These are phyloP conservation scores for Hydnum rufescens DNA, from an alignment of 768 basidiomycete genomes.

Conservation along the genomic window DNA sequence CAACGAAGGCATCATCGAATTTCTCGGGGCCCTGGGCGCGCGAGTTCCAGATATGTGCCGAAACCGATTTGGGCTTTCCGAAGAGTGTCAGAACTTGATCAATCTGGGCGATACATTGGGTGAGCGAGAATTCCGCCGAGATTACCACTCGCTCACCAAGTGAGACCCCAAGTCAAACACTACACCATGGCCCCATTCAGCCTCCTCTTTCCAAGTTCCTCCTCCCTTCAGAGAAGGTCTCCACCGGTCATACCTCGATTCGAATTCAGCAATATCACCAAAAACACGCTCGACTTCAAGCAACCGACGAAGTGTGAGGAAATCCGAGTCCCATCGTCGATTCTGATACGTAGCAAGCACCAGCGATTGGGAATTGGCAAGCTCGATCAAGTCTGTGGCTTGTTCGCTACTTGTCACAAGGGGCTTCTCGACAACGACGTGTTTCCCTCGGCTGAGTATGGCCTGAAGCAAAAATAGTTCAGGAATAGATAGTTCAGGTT, in stretches of 20 bases:
- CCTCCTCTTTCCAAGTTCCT: conserved; percentile 20
- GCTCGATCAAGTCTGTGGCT: conserved; percentile 13
- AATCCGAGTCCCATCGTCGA: conserved; percentile 15
- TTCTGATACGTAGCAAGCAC: conserved; percentile 10
- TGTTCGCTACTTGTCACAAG: conserved; percentile 13
- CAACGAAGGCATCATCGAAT: conserved; percentile 17
- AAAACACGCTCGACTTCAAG: conserved; percentile 10
- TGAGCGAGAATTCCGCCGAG: background rate
- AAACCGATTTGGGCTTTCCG: conserved; percentile 18
- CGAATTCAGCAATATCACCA: conserved; percentile 13
- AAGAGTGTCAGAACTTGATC: conserved; percentile 23
- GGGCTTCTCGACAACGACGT: conserved; percentile 18
- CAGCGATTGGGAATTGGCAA: conserved; percentile 12
- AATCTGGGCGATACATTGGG: conserved; percentile 10
- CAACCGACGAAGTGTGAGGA: conserved; percentile 16
- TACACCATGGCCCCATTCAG: conserved; percentile 18
- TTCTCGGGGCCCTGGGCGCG: conserved; percentile 14
- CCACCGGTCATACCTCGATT: conserved; percentile 18
- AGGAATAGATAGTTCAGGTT: background rate
- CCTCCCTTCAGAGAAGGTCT: conserved; percentile 13
- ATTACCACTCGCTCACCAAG: conserved; percentile 12
- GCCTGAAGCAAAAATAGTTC: conserved; percentile 1
- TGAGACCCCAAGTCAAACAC: conserved; percentile 24
- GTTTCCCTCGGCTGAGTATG: conserved; percentile 10
- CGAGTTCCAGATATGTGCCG: conserved; percentile 15